Evolutionary conservation across 2,329 filamentous ascomycete species (phyloP).

Genomic region (Madurella mycetomatis): DNA sequence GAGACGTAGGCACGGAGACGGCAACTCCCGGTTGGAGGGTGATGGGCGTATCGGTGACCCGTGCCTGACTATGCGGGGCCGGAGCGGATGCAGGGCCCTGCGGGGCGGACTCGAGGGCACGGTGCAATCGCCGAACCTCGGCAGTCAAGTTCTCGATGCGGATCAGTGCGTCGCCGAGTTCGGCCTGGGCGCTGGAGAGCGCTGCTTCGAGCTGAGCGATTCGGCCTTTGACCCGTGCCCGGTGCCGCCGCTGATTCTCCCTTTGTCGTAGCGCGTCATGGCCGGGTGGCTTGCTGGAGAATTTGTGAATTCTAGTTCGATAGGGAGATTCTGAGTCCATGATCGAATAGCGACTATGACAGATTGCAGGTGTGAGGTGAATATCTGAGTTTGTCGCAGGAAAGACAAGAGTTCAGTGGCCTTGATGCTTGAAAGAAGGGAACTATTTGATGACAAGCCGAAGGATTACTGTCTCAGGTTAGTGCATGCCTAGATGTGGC

Average conservation of each 20-base stretch:
- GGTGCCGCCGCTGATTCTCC: constrained; percentile 50
- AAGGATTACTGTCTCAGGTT: constrained; percentile 13
- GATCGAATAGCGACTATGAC: not conserved
- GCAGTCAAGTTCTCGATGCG: constrained; percentile 15
- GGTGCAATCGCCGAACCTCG: constrained; percentile 16
- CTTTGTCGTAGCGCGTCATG: constrained; percentile 38
- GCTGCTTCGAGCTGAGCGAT: constrained; percentile 36
- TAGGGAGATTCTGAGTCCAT: not conserved
- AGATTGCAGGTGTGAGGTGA: not conserved
- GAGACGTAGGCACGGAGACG: not conserved
- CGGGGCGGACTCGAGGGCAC: not conserved
- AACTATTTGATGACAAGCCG: constrained; percentile 25
- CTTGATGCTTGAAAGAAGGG: not conserved
- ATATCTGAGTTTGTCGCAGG: not conserved
- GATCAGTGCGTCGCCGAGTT: constrained; percentile 23
- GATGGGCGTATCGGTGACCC: not conserved
- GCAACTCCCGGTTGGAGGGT: not conserved
- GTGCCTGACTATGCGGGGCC: not conserved
- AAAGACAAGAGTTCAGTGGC: not conserved
- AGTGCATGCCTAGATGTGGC: not conserved
- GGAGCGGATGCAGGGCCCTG: not conserved
- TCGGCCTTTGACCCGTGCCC: constrained; percentile 39
- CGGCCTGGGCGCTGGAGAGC: constrained; percentile 22
- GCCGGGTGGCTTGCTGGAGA: constrained; percentile 28
- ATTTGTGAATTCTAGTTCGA: constrained; percentile 23